These are phyloP conservation scores for Paraglomus brasilianum DNA, from an alignment of 192 early-diverging fungal species.

Conservation along the genomic window DNA sequence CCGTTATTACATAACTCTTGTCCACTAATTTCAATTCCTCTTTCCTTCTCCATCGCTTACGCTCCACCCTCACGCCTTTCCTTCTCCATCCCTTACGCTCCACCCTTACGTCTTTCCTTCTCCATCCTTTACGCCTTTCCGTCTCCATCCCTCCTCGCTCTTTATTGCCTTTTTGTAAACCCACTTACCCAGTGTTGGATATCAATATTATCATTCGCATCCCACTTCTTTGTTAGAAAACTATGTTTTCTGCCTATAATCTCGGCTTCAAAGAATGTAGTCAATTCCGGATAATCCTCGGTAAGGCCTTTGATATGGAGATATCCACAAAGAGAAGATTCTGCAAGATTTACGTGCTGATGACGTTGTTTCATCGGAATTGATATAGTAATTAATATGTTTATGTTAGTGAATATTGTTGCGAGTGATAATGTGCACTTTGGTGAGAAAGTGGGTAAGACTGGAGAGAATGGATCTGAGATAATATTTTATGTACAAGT, in stretches of 20 bases:
- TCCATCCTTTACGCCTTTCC: no score
- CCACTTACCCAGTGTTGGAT: conserved; percentile 69
- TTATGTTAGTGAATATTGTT: no score
- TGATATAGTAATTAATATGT: no score
- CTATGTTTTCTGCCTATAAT: conserved; percentile 76
- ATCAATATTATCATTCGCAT: conserved; percentile 75
- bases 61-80: background rate
- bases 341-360: conserved; percentile 66
- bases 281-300: conserved; percentile 72
- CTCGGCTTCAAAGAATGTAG: conserved; percentile 88
- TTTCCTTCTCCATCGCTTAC: background rate
- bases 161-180: background rate
- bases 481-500: no score
- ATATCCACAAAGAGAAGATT: conserved; percentile 76
- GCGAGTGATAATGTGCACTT: no score
- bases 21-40: background rate
- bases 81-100: background rate
- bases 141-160: no score
- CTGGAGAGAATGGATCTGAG: no score
- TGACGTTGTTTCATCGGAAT: no score
- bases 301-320: conserved; percentile 83
- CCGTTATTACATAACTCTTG: background rate
- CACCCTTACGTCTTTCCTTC: no score
- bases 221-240: conserved; percentile 84
- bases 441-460: no score